Evolutionary conservation across 768 basidiomycete genomes (phyloP).

Genomic region (Scleroderma citrinum): DNA sequence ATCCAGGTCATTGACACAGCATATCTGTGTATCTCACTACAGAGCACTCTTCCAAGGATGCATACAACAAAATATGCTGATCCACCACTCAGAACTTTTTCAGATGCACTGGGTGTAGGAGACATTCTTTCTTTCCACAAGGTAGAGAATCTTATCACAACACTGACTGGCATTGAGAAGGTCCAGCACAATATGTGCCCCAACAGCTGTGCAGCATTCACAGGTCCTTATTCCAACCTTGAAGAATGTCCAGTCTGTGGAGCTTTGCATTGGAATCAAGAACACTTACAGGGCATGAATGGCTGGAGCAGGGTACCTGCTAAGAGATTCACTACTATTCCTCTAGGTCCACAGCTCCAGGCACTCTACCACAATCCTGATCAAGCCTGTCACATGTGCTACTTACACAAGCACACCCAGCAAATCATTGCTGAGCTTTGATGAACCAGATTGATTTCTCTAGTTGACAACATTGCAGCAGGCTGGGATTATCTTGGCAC

Average conservation of each 20-base stretch:
- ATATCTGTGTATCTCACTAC: too few species aligned
- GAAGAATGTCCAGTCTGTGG: background rate
- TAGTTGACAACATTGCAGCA: background rate
- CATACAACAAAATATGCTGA: too few species aligned
- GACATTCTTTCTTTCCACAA: too few species aligned
- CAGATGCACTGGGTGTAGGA: too few species aligned
- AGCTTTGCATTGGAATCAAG: background rate
- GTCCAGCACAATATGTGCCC: background rate
- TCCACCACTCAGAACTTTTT: too few species aligned
- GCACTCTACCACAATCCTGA: background rate
- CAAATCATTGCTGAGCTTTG: background rate
- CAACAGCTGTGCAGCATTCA: background rate
- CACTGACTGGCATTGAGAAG: too few species aligned
- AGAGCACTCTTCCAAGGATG: too few species aligned
- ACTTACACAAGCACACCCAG: background rate
- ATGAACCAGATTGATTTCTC: background rate
- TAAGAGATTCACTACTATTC: background rate
- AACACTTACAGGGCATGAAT: too few species aligned
- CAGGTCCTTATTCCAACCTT: background rate
- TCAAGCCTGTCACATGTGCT: background rate
- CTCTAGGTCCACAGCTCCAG: background rate
- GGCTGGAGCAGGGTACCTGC: background rate
- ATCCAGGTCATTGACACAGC: too few species aligned
- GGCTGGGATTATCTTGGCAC: background rate
- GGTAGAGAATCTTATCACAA: too few species aligned